A percentile compares a stretch with the other conserved stretches of the same genome.
phyloP scores from a whole-genome alignment of 2,329 filamentous ascomycete species.

The Colletotrichum sp. region DNA sequence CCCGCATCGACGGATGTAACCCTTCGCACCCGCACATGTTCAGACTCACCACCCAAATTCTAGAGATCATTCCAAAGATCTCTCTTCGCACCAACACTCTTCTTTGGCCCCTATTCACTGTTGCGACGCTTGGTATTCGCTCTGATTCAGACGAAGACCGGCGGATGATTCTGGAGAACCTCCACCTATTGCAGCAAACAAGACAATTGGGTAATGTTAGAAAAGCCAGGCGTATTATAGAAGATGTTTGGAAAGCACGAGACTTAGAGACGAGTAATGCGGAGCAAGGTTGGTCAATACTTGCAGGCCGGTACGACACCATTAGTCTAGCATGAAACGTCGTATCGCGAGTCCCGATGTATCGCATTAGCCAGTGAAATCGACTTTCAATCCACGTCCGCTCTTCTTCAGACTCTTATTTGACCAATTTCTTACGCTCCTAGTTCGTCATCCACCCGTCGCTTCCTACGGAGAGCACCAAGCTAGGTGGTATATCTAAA shows the following conservation, averaged over 20 bases:
- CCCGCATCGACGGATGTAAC: not conserved
- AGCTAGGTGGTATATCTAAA: not conserved
- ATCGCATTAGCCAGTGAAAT: not conserved
- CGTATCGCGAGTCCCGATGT: not conserved
- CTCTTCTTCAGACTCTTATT: not conserved
- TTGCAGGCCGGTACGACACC: not conserved
- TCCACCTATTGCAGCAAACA: not conserved
- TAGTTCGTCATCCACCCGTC: not conserved
- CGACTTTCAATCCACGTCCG: not conserved
- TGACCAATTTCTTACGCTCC: not conserved
- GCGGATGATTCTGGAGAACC: not conserved
- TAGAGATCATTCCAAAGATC: not conserved
- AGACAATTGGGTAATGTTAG: not conserved
- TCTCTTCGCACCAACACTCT: not conserved
- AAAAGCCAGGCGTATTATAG: not conserved
- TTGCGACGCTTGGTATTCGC: not conserved
- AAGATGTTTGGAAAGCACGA: not conserved
- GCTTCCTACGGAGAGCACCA: not conserved
- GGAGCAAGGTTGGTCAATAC: not conserved
- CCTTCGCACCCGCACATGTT: not conserved
- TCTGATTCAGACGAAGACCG: constrained; percentile 13
- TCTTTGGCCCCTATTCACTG: not conserved
- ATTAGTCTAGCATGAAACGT: not conserved
- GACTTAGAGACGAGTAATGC: not conserved
- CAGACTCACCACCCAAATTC: not conserved